Evolutionary conservation across 2,329 filamentous ascomycete genomes (phyloP).

Genomic region (Dactylellina leptospora): DNA sequence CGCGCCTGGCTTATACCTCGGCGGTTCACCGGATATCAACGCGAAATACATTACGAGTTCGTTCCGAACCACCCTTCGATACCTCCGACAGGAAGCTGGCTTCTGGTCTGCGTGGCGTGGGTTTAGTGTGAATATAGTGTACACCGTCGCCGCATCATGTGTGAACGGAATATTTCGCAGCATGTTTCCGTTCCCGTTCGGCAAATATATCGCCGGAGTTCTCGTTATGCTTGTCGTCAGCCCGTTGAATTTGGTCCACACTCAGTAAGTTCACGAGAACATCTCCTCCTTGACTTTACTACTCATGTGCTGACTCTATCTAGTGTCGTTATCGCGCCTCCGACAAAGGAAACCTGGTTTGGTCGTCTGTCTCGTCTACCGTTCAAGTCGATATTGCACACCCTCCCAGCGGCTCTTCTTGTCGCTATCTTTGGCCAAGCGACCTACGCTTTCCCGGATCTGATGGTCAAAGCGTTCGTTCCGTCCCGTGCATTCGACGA

Average conservation of each 20-base stretch:
- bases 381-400: constrained; percentile 73
- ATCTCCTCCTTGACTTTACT: background rate
- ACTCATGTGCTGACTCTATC: constrained; percentile 11
- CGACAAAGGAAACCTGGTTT: constrained; percentile 71
- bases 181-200: constrained; percentile 61
- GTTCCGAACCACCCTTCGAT: constrained; percentile 68
- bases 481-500: constrained; percentile 60
- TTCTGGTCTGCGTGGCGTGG: constrained; percentile 75
- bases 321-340: constrained; percentile 76
- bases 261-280: constrained; percentile 66
- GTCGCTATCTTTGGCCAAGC: constrained; percentile 66
- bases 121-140: constrained; percentile 65
- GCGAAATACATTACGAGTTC: constrained; percentile 68
- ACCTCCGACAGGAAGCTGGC: constrained; percentile 72
- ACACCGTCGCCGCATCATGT: constrained; percentile 62
- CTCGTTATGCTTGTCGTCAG: constrained; percentile 70
- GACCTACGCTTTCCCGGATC: constrained; percentile 56
- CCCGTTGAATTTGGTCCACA: constrained; percentile 79
- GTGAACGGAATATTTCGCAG: constrained; percentile 63
- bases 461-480: constrained; percentile 51
- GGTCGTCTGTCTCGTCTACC: constrained; percentile 73
- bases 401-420: constrained; percentile 71
- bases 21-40: constrained; percentile 62
- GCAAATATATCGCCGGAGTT: constrained; percentile 66
- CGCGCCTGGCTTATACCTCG: constrained; percentile 62